A percentile compares a stretch with the other conserved stretches of the same genome.
These are phyloP conservation scores for Ceratocystis papillata DNA, from an alignment of 2,329 filamentous ascomycete species.

Conservation along the genomic window DNA sequence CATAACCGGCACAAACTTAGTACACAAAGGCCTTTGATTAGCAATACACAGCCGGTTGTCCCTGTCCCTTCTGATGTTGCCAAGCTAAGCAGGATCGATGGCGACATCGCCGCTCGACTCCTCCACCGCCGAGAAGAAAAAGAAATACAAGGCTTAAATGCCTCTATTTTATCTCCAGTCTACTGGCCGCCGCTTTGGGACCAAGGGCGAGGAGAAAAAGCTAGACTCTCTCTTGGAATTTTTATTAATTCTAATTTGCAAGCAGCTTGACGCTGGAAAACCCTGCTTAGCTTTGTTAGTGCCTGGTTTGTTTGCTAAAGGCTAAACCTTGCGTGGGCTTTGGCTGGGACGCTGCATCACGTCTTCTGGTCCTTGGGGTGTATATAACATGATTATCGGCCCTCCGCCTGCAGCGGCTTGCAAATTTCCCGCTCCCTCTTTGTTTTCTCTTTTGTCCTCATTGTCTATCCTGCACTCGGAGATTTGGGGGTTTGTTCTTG, in stretches of 20 bases:
- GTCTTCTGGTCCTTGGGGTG: not conserved
- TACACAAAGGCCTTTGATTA: too few relatives aligned
- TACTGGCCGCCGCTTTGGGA: constrained; percentile 2
- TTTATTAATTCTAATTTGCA: not conserved
- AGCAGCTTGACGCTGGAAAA: not conserved
- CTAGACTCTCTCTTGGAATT: not conserved
- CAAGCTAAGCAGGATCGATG: constrained; percentile 26
- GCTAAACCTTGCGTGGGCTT: not conserved
- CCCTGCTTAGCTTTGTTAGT: constrained; percentile 4
- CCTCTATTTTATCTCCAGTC: constrained; percentile 2
- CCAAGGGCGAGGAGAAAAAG: not conserved
- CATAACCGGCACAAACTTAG: too few relatives aligned
- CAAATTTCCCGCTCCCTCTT: not conserved
- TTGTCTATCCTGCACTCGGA: not conserved
- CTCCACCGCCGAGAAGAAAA: constrained; percentile 1
- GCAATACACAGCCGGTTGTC: not conserved
- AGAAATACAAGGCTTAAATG: not conserved
- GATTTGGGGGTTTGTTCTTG: not conserved
- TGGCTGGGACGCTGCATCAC: not conserved
- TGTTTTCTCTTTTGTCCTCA: not conserved
- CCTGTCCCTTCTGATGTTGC: not conserved
- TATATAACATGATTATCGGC: not conserved
- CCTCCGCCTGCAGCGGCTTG: not conserved
- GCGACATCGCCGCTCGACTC: constrained; percentile 28
- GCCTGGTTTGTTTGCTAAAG: not conserved